Conservation (phyloP, 108 stramenopile genomes). For the Pseudonitzschia multistriata region DNA sequence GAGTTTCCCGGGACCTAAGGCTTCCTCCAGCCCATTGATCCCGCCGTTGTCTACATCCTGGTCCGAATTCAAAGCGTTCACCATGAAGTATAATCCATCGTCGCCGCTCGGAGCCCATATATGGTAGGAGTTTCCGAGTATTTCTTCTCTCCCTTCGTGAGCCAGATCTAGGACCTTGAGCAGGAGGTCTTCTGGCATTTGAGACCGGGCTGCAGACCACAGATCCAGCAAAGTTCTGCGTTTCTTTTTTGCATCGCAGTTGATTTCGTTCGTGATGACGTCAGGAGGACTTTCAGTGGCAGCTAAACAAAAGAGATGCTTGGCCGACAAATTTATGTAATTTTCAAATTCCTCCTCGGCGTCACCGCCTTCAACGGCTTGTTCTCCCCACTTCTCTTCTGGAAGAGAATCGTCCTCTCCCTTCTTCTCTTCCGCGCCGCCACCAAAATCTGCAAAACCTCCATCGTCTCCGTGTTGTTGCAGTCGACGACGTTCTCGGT, state of each 20-base stretch:
- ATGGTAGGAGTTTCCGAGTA: constrained; percentile 47
- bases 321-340: constrained; percentile 38
- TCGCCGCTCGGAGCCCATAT: constrained; percentile 68
- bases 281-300: constrained; percentile 47
- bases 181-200: constrained; percentile 49
- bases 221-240: constrained; percentile 59
- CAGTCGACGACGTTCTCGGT: constrained; percentile 21
- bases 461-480: constrained; percentile 31
- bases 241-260: constrained; percentile 38
- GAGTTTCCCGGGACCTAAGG: constrained; percentile 59
- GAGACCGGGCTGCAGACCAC: constrained; percentile 68
- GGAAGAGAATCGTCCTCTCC: background rate
- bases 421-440: constrained; percentile 22
- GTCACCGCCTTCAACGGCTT: constrained; percentile 26
- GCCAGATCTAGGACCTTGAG: constrained; percentile 46
- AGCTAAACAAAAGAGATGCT: constrained; percentile 73
- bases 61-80: constrained; percentile 49
- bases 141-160: constrained; percentile 40
- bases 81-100: constrained; percentile 52
- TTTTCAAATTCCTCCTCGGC: constrained; percentile 27
- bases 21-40: constrained; percentile 38
- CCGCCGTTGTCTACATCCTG: constrained; percentile 50
- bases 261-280: constrained; percentile 28
- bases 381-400: background rate
- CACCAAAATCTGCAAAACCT: constrained; percentile 13